Evolutionary conservation across 2,329 filamentous ascomycete species (phyloP), one percentile per base, ranked within the genome.

Genomic region (Phaeosphaeria sp.): DNA sequence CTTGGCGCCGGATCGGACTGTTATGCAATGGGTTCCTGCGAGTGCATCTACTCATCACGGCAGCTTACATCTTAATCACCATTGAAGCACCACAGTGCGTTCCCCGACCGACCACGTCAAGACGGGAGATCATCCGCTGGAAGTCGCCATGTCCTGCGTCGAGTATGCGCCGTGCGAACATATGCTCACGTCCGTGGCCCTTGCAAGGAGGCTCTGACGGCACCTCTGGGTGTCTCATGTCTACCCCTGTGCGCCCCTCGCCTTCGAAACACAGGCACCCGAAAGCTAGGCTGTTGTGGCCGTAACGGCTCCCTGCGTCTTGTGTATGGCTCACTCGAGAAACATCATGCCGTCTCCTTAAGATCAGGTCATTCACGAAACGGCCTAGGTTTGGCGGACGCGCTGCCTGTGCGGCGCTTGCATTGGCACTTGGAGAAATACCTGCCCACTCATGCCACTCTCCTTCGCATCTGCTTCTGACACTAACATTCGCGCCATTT

Each of bases 341-440:
- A 66, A 64, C 55, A 62, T 66, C 49, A 66, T 66, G 63, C 63
- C 21, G 56, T 54, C 43, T 46, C 49, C 54, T 56, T 47, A 59
- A 65, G 50, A 50, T 68, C 63, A 64, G 58, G 57, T 59, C 63
- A 67, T 62, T 48, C 52, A 49, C 66, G 63, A 66, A 68, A 70
- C 67, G 47, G 60, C 54, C 56, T 30, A 52, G 58, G 67, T 70
- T 68, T 64, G 63, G 62, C 59, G 48, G 65, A 65, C 60, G 63
- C 62, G 62, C 63, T 55, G 63, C 59, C 55, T 62, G 52, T 58
- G 56, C 56, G 58, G 54, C 58, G 58, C 46, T 42, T 55, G 50
- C 51, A 54, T 23, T 58, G 60, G 18, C 30, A 59, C 58, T 60
- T 46, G 64, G 54, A 39, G 49, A 53, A 58, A 52, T 65, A 57